These are phyloP conservation scores for Lipomyces anomalus DNA, from an alignment of 805 yeast genomes.

Conservation along the genomic window DNA sequence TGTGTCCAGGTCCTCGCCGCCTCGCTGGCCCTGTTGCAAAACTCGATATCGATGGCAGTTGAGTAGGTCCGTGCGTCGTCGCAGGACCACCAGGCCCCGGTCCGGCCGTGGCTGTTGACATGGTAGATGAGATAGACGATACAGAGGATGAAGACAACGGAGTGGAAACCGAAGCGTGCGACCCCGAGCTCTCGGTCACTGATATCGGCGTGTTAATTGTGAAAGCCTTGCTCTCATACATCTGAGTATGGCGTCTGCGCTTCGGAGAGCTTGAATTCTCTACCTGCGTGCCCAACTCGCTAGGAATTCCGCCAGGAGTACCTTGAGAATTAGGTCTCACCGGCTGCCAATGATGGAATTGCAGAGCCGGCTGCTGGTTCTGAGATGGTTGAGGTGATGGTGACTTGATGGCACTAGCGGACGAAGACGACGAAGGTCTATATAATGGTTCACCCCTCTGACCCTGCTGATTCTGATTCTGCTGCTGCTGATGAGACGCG, in stretches of 20 bases:
- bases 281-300: neutral
- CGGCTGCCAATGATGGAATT: conserved; percentile 24
- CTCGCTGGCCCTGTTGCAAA: conserved; percentile 7
- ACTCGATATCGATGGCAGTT: neutral
- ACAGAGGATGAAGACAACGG: no score
- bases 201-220: neutral
- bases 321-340: neutral
- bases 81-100: neutral
- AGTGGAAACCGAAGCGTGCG: no score
- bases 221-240: neutral
- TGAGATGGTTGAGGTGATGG: conserved; percentile 14
- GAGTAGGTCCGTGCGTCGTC: neutral
- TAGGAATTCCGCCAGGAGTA: neutral
- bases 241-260: conserved; percentile 14
- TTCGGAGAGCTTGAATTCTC: conserved; percentile 8
- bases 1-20: conserved; percentile 20
- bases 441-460: neutral
- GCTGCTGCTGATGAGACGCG: neutral
- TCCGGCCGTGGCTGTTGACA: neutral
- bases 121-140: no score
- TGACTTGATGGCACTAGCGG: neutral
- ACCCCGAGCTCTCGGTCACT: no score
- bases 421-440: conserved; percentile 4
- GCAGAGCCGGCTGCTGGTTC: conserved; percentile 14
- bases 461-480: neutral